These are phyloP conservation scores for Trichomonascaceae sp. DNA, from an alignment of 1,139 yeast species.

Conservation along the genomic window DNA sequence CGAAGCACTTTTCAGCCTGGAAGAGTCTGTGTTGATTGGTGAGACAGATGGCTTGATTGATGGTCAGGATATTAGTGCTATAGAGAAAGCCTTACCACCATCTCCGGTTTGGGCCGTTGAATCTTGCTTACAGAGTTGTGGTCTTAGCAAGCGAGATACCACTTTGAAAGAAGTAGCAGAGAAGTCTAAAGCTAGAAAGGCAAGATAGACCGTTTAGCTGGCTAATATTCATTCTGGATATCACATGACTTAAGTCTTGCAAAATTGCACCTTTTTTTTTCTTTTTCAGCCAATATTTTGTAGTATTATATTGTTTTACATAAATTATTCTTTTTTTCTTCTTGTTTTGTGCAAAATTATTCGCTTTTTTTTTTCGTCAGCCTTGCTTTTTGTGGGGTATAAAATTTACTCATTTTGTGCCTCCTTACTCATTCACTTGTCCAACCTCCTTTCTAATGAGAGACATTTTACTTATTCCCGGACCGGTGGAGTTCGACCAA, in stretches of 20 bases:
- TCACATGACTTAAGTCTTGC: no score
- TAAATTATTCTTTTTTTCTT: background rate
- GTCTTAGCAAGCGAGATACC: conserved; percentile 6
- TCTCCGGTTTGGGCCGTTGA: conserved; percentile 15
- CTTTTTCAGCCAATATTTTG: no score
- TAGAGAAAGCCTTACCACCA: conserved; percentile 15
- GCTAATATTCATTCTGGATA: no score
- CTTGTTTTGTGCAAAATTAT: background rate
- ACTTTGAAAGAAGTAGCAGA: background rate
- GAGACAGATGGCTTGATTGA: conserved; percentile 15
- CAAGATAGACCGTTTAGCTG: background rate
- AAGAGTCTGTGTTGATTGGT: conserved; percentile 14
- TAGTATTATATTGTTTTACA: background rate
- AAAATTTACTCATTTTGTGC: background rate
- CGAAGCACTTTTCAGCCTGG: conserved; percentile 17
- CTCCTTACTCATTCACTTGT: background rate
- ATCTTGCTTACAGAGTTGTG: conserved; percentile 14
- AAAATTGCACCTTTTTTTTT: no score
- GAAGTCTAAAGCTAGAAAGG: background rate
- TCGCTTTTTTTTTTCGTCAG: background rate
- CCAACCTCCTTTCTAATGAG: conserved; percentile 3
- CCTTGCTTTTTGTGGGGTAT: background rate
- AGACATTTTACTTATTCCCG: conserved; percentile 51
- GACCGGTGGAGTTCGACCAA: conserved; percentile 87
- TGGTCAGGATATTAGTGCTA: conserved; percentile 13